phyloP scores from a whole-genome alignment of 179 eudicot species.

The Pouteria campechiana region DNA sequence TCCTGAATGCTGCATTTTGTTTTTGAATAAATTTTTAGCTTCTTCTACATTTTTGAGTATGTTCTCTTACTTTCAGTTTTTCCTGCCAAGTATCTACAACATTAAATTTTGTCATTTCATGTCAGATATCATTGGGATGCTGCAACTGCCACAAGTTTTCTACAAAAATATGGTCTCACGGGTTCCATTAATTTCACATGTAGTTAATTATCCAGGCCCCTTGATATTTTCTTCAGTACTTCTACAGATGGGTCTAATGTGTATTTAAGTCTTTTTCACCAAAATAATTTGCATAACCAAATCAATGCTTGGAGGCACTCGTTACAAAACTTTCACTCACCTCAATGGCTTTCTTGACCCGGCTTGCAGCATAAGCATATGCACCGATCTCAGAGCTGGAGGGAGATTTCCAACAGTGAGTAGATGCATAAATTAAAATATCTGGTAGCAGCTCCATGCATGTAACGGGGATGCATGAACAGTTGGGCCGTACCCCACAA shows the following conservation, averaged over 20 bases:
- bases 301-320: neutral
- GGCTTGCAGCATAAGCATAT: constrained; percentile 88
- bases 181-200: too few relatives aligned
- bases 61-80: too few relatives aligned
- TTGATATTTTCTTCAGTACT: too few relatives aligned
- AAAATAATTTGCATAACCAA: too few relatives aligned
- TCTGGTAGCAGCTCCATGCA: constrained; percentile 99
- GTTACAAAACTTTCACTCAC: constrained; percentile 22
- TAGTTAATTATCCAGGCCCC: too few relatives aligned
- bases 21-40: neutral
- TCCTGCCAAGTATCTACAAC: too few relatives aligned
- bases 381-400: constrained; percentile 84
- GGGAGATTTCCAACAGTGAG: constrained; percentile 7
- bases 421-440: constrained; percentile 7
- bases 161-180: constrained; percentile 82
- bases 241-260: too few relatives aligned
- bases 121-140: constrained; percentile 98
- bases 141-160: constrained; percentile 90
- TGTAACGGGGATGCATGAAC: constrained; percentile 90
- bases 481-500: constrained; percentile 98
- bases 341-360: constrained; percentile 97
- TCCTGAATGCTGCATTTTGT: neutral
- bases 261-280: too few relatives aligned
- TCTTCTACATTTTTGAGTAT: neutral
- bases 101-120: constrained; percentile 15